Conservation (phyloP, 163 green algal species). For the Prototheca cutis region DNA sequence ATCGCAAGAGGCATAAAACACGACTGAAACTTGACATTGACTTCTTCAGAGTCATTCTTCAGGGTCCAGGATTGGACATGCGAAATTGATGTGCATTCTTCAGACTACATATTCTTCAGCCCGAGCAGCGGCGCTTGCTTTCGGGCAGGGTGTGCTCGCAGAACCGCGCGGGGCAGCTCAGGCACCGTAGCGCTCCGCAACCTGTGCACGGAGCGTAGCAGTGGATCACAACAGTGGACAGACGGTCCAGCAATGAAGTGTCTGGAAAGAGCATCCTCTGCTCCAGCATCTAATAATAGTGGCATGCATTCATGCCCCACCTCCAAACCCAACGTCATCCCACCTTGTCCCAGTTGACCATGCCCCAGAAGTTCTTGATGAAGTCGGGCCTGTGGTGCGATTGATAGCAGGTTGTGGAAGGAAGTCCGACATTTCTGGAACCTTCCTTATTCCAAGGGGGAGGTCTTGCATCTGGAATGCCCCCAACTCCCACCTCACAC, state of each 20-base stretch:
- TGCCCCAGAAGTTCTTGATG: slow-evolving; percentile 17
- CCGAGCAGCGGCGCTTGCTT: background rate
- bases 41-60: no score
- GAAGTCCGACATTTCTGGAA: no score
- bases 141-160: background rate
- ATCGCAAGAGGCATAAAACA: background rate
- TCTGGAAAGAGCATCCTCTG: no score
- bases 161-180: background rate
- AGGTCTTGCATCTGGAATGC: no score
- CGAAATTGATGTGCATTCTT: background rate
- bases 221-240: background rate
- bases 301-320: background rate
- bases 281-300: background rate
- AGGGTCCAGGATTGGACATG: no score
- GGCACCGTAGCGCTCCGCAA: background rate
- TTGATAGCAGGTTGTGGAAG: no score
- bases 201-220: background rate
- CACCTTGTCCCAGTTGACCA: slow-evolving; percentile 25
- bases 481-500: no score
- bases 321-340: background rate
- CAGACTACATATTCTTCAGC: background rate
- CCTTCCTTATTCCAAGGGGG: no score
- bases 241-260: background rate
- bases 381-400: slow-evolving; percentile 13
- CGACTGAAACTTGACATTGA: background rate